Conservation (phyloP, 352 stramenopile species). For the Pythium coloratum region DNA sequence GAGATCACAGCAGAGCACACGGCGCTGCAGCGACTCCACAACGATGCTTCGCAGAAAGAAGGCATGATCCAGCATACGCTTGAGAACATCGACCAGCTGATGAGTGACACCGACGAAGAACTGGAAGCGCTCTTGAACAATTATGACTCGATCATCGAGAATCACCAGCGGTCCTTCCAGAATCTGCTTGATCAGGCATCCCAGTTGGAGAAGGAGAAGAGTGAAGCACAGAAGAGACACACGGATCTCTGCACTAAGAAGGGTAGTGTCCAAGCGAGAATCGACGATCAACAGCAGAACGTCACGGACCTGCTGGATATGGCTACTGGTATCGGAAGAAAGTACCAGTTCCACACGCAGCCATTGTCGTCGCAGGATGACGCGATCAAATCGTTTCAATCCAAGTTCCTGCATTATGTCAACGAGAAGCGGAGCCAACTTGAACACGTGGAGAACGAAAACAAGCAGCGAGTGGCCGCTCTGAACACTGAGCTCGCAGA, state of each 20-base stretch:
- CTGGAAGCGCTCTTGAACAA: constrained; percentile 51
- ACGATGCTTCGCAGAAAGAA: constrained; percentile 43
- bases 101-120: constrained; percentile 73
- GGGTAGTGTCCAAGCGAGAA: constrained; percentile 53
- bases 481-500: constrained; percentile 52
- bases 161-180: constrained; percentile 38
- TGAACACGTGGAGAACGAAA: constrained; percentile 38
- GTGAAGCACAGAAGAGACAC: constrained; percentile 35
- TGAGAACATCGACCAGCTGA: constrained; percentile 58
- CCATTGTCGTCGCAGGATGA: constrained; percentile 51
- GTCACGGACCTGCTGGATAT: constrained; percentile 47
- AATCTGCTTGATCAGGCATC: constrained; percentile 37
- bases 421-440: constrained; percentile 41
- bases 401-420: constrained; percentile 48
- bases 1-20: constrained; percentile 41
- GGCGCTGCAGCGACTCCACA: constrained; percentile 36
- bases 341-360: constrained; percentile 61
- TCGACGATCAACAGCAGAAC: constrained; percentile 42
- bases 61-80: constrained; percentile 39
- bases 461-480: constrained; percentile 44
- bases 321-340: constrained; percentile 42
- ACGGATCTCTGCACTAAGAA: constrained; percentile 37
- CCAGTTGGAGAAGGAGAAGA: constrained; percentile 33
- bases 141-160: constrained; percentile 53
- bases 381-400: constrained; percentile 52